Base-by-base conservation (phyloP, 2,329 filamentous ascomycete species). In the Sporothrix brunneoviolacea region DNA sequence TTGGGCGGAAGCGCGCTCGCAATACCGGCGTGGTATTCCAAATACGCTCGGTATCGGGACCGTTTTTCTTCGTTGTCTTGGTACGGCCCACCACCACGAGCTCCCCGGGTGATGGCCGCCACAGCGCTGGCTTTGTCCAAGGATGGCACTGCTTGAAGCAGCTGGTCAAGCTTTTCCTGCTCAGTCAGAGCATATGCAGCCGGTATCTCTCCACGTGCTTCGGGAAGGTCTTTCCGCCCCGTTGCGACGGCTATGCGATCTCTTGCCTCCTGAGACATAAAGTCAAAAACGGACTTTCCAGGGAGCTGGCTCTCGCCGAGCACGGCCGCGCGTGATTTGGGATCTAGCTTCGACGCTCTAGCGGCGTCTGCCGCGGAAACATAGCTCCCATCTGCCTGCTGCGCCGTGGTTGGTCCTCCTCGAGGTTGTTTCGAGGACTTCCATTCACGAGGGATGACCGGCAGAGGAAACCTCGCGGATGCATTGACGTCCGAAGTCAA, bases 241-340 rank as follows among this genome's bases (percentile, higher is more conserved):
- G 88, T 89, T 1, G 83, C 83, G 10, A 80, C 75, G 3, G 78
- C 89, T 39, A 98, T 77, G 22, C 84, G 81, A 46, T 91, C 84
- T 54, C 93, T 82, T 4, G 87, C 82, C 30, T 86, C 78, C 0
- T 88, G 75, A 0, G 87, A 87, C 57, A 98, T 77, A 66, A 87
- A 98, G 67, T 97, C 91, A 65, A 97, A 98, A 3, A 98, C 83
- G 0, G 93, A 97, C 69, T 97, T 96, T 1, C 89, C 88, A 0
- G 91, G 91, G 0, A 97, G 72, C 32, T 81, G 78, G 35, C 80
- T 74, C 68, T 96, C 91, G 32, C 91, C 91, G 1, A 97, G 75
- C 1, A 95, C 73, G 4, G 82, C 82, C 12, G 90, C 91, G 55
- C 93, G 82, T 37, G 84, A 75, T 61, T 81, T 84, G 1, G 88